Conservation (phyloP, 1,139 yeast species). For the Saccharomyces hybrid region DNA sequence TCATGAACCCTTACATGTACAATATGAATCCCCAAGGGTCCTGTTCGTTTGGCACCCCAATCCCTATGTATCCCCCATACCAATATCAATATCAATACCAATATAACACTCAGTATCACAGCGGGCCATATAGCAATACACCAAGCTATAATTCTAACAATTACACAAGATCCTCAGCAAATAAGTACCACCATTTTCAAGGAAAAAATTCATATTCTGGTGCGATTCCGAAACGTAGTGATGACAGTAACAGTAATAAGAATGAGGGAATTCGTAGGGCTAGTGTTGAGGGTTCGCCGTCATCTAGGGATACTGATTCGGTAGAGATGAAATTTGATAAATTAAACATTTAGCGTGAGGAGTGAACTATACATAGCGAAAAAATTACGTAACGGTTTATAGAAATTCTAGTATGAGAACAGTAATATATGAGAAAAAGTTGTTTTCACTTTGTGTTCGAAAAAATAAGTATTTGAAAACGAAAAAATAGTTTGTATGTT, state of each 20-base stretch:
- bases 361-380: neutral
- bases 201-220: neutral
- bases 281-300: neutral
- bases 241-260: neutral
- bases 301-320: neutral
- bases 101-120: neutral
- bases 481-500: neutral
- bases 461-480: neutral
- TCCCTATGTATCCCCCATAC: conserved; percentile 1
- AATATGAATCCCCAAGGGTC: neutral
- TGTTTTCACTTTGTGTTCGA: neutral
- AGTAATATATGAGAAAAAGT: neutral
- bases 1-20: neutral
- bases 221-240: neutral
- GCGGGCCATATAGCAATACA: neutral
- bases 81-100: conserved; percentile 3
- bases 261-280: neutral
- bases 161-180: neutral
- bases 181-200: neutral
- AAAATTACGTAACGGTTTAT: neutral
- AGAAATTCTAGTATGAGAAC: neutral
- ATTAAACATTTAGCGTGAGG: neutral
- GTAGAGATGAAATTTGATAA: neutral
- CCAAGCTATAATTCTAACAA: neutral
- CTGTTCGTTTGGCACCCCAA: neutral